Evolutionary conservation across 106 monocot species (phyloP), one percentile per base, ranked within the genome.

Genomic region (Dioscorea dumetorum): DNA sequence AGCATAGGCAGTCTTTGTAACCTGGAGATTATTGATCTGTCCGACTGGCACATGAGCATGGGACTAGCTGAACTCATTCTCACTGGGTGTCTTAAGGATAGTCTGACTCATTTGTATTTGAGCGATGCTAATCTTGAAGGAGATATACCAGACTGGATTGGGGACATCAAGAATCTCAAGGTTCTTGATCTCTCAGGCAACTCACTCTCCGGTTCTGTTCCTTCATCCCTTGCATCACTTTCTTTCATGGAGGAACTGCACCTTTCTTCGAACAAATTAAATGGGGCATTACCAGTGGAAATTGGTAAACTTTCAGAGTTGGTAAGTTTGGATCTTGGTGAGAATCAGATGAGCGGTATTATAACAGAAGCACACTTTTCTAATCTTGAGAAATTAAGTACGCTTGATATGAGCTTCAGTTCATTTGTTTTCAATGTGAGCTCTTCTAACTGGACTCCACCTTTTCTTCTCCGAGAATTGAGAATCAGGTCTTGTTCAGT

Each of bases 371-470:
- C 67, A 5, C 63, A 52, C 22, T 58, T 74, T 11, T 58, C 74
- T 0, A 12, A 65, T 4, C 48, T 80, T 18, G 22, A 20, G 9
- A 69, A 60, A 20, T 41, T 82, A 12, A 7, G 53, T 11, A 32
- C 0, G 16, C 20, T 82, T 23, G 7, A 58, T 18, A 20, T 77
- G 23, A 48, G 58, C 18, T 5, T 3, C 21, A 73, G 70, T 35
- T 60, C 58, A 13, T 51, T 77, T 19, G 10, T 34, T 24, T 6
- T 73, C 4, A 70, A 52, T 16, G 19, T 73, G 59, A 73, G 68
- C 33, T 32, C 79, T 10, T n/a, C n/a, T n/a, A n/a, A n/a, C n/a
- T n/a, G n/a, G 72, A 9, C 32, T 60, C 73, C 82, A 14, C 82
- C 77, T 10, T 77, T 82, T 34, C 69, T 61, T 22, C 22, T 74